phyloP scores from a whole-genome alignment of 163 green algal species.

The Volvox carteri region DNA sequence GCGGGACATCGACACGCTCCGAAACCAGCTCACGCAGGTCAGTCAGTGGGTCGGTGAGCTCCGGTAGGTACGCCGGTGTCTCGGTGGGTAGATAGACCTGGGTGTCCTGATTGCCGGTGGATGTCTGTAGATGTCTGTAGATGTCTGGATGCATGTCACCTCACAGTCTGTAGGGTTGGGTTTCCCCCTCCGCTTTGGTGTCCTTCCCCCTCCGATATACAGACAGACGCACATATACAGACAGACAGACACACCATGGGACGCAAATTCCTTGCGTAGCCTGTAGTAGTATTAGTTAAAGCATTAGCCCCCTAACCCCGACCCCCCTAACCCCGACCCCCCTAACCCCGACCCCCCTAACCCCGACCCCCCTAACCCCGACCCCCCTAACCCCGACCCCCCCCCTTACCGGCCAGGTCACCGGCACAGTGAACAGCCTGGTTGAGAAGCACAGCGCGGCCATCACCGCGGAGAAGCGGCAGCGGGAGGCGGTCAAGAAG shows the following conservation, averaged over 20 bases:
- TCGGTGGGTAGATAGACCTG: no score
- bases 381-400: not conserved
- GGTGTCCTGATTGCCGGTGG: no score
- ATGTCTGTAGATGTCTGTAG: not conserved
- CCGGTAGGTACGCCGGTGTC: no score
- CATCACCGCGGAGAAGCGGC: constrained; percentile 39
- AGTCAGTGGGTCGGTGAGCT: not conserved
- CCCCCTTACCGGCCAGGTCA: constrained; percentile 10
- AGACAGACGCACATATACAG: not conserved
- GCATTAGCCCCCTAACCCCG: not conserved
- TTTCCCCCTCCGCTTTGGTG: not conserved
- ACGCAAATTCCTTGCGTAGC: no score
- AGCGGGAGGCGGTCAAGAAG: constrained; percentile 27
- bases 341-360: no score
- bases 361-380: not conserved
- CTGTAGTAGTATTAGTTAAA: no score
- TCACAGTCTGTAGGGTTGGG: no score
- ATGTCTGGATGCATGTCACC: not conserved
- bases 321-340: no score
- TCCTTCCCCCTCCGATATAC: not conserved
- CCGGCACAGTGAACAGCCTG: constrained; percentile 45
- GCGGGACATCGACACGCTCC: constrained; percentile 57
- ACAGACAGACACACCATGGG: not conserved
- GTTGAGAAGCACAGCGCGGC: constrained; percentile 43
- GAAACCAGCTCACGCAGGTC: constrained; percentile 54